A percentile compares a stretch with the other conserved stretches of the same genome.
Conservation (phyloP, 2,329 filamentous ascomycete genomes). For the Verticillium isaacii region DNA sequence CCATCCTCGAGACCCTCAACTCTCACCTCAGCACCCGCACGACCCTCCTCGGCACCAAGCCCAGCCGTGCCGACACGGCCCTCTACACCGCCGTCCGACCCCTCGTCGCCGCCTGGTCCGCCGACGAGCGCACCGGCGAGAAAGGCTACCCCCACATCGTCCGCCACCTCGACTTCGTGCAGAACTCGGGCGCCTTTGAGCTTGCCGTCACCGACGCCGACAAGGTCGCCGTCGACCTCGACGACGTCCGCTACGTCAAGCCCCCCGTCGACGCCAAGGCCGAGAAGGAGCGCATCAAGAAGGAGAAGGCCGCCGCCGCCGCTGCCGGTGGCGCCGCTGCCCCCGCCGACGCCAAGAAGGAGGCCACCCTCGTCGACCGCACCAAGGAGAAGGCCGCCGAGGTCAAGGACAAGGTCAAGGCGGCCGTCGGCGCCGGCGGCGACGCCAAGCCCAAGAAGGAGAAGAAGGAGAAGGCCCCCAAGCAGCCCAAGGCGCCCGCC, state of each 20-base stretch:
- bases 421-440: slow-evolving; percentile 28
- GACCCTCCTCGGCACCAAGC: slow-evolving; percentile 84
- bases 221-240: slow-evolving; percentile 73
- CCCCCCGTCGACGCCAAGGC: slow-evolving; percentile 87
- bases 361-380: slow-evolving; percentile 13
- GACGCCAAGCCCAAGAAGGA: slow-evolving; percentile 63
- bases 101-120: slow-evolving; percentile 70
- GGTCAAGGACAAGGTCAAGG: slow-evolving; percentile 44
- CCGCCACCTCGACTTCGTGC: slow-evolving; percentile 88
- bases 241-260: slow-evolving; percentile 81
- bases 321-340: slow-evolving; percentile 40
- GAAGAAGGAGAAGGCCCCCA: slow-evolving; percentile 85
- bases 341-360: slow-evolving; percentile 58
- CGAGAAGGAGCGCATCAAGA: slow-evolving; percentile 95
- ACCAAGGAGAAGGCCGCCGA: slow-evolving; percentile 46
- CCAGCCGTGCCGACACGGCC: slow-evolving; percentile 80
- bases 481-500: slow-evolving; percentile 63
- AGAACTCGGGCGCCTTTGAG: slow-evolving; percentile 75
- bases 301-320: slow-evolving; percentile 76
- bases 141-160: slow-evolving; percentile 88
- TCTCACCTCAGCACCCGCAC: slow-evolving; percentile 82
- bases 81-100: slow-evolving; percentile 77
- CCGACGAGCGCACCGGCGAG: slow-evolving; percentile 85
- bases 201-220: slow-evolving; percentile 65
- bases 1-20: slow-evolving; percentile 77